Evolutionary conservation across 23 red algal genomes (phyloP), one percentile per base, ranked within the genome.

Genomic region (Gracilaria vermiculophylla): DNA sequence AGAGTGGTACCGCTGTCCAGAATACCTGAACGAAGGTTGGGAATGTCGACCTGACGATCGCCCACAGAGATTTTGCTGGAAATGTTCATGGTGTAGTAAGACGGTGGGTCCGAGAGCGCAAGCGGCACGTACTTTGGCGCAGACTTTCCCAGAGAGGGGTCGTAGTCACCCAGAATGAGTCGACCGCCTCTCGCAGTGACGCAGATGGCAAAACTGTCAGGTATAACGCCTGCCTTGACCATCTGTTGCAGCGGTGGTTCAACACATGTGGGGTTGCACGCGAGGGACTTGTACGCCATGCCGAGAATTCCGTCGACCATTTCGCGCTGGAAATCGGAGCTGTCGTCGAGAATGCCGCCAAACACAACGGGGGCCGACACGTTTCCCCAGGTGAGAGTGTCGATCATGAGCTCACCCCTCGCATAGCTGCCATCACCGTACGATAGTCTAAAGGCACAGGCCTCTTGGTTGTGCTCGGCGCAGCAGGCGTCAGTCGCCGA

Each of bases 1-100:
- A 95, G 76, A 6, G 96, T 98, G 6, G 96, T 98, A 45, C 96
- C 96, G 45, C 82, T 90, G 60, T 98, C 96, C n/a, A 98, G 75
- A 64, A 96, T 87, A 21, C 92, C 92, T 28, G 83, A 35, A 47
- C 57, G 67, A 19, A 88, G 42, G 29, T 53, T 80, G 6, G 92
- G 92, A 27, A 94, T 45, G 16, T 40, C 82, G 20, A 81, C n/a
- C 15, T 92, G 32, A 19, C 64, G 69, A 35, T 84, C 77, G 61
- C 81, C 88, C 23, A 96, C 78, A 25, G 76, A 44, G 37, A 92
- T n/a, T 41, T 17, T 76, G 62, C 45, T 82, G 57, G 83, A 88
- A 41, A 88, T 41, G 69, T 84, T 92, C 55, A 87, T 55, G 23
- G 82, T 92, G 82, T 86, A 92, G 47, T 60, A 96, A 12, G 72